Base-by-base conservation (phyloP, 495 filamentous ascomycete species). In the Aspergillus kassunensis region DNA sequence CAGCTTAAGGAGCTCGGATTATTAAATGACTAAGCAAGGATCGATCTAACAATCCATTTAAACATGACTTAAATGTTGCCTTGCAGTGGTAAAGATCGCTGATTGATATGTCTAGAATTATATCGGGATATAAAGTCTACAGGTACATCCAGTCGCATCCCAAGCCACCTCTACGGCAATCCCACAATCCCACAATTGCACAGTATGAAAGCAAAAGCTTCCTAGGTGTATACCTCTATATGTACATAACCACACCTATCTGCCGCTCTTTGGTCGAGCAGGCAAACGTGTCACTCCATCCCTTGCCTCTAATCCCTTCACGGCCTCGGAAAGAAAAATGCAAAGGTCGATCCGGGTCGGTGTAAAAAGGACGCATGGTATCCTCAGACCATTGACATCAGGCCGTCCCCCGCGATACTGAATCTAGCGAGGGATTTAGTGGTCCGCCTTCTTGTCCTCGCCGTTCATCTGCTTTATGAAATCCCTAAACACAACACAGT, bases 391-490 rank as follows among this genome's bases (percentile, higher is more conserved):
- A 27, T 15, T 33, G 11, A 27, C 31, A 34, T 43, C 35, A 39
- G 39, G 1, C 11, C 33, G 16, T 25, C 12, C 36, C 51, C 48
- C 56, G 55, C 34, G 49, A 45, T 30, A 46, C 45, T 29, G 36
- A 31, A 39, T 49, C 48, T 45, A 18, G 33, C 43, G 21, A 35
- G 54, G 46, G 42, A 33, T 37, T 67, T 84, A 87, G 68, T 86
- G 82, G 62, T 83, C 82, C 41, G 77, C 68, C 65, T 82, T 81
- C 72, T 88, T 88, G 69, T 85, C 81, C 51, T 85, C 83, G 19
- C 66, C 76, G 46, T 90, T 85, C 31, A 85, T 82, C 43, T 84
- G 77, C 62, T 87, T 86, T 59, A 93, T 58, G 69, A 92, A 93
- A 49, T 91, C 85, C 79, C 89, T 93, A 52, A 36, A 12, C 19